Evolutionary conservation across 495 filamentous ascomycete species (phyloP), one percentile per base, ranked within the genome.

Genomic region (Penicillium lividum): DNA sequence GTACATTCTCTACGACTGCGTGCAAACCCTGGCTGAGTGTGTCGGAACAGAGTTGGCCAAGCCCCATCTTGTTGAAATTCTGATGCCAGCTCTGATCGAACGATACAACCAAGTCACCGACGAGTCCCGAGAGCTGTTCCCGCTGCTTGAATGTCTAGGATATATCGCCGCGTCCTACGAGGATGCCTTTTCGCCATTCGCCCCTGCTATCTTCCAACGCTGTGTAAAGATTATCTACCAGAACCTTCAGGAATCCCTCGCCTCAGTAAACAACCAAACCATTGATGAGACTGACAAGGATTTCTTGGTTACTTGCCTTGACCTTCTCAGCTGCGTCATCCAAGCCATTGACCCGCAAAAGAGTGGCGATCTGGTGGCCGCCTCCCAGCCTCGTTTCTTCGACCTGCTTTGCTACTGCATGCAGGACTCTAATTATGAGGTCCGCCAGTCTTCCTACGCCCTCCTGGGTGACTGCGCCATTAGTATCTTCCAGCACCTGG

Each of bases 1-100:
- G 86, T 97, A 93, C 77, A 92, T 98, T 56, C 85, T 99, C 36
- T 99, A 99, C 74, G 95, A 98, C 76, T 99, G 94, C 74, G 90
- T 99, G 48, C 94, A 99, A 74, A 98, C 95, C 0, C 78, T 99
- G 40, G 94, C 94, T 13, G 95, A 99, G 68, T 88, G 92, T 70
- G 89, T 98, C 48, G 89, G 91, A 50, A 84, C 84, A 16, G 84
- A 88, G 44, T 77, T 99, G 45, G 85, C 90, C 9, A 81, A 85
- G 62, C 89, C 90, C 4, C 84, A 92, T 53, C 81, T 96, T 5
- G 85, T 93, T 42, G 83, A 89, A 57, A 82, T 92, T 57, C 80
- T 99, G 57, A 99, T 99, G 94, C 93, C 95, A 33, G 92, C 92
- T 45, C 81, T 99, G 44, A 93, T 97, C 53, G 83, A 88, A 45